Percentiles rank a stretch among this genome's conserved stretches.
These are phyloP conservation scores for Pisolithus marmoratus DNA, from an alignment of 768 basidiomycete species.

Conservation along the genomic window DNA sequence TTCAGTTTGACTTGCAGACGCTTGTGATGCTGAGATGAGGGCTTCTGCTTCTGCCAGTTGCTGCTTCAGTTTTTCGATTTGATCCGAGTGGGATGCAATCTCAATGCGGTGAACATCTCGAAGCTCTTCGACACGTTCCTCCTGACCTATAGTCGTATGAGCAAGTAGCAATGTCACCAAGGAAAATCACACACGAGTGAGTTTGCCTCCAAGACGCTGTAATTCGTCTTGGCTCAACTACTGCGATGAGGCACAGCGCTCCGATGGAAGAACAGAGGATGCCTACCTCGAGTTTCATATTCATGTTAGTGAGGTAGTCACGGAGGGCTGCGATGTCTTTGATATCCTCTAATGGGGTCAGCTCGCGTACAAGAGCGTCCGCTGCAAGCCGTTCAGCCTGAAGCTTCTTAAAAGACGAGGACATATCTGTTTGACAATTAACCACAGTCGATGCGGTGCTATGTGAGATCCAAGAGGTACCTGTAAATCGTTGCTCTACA, in stretches of 20 bases:
- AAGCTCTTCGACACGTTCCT: conserved; percentile 77
- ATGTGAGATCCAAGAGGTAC: conserved; percentile 27
- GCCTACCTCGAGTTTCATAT: conserved; percentile 65
- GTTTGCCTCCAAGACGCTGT: conserved; percentile 62
- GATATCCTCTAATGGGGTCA: conserved; percentile 65
- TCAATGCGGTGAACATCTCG: conserved; percentile 80
- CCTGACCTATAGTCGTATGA: conserved; percentile 55
- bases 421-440: conserved; percentile 51
- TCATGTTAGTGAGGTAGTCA: conserved; percentile 64
- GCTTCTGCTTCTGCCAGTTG: conserved; percentile 71
- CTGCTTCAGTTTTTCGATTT: conserved; percentile 62
- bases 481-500: conserved; percentile 73
- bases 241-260: neutral
- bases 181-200: conserved; percentile 54
- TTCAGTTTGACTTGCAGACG: conserved; percentile 41
- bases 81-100: conserved; percentile 68
- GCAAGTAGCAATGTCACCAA: neutral
- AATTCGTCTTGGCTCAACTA: conserved; percentile 77
- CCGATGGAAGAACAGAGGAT: neutral
- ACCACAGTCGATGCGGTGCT: conserved; percentile 2
- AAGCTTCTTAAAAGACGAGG: conserved; percentile 69
- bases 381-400: conserved; percentile 67
- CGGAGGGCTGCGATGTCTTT: conserved; percentile 62
- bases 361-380: conserved; percentile 61
- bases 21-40: conserved; percentile 54